phyloP scores from a whole-genome alignment of 2,329 filamentous ascomycete species.

The Colletotrichum siamense region DNA sequence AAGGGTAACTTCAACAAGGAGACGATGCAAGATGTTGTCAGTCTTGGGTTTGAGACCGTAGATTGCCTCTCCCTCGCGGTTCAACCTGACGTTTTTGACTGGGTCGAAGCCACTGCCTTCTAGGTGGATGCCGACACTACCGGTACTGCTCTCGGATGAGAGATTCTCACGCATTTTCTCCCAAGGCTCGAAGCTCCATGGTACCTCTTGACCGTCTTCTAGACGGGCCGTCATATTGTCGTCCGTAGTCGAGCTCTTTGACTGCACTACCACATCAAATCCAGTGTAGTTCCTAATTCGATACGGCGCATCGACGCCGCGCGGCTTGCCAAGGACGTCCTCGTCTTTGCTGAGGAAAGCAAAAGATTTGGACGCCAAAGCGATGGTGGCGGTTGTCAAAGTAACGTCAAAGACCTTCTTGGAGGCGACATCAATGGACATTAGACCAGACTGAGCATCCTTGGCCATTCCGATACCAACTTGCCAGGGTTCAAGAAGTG shows the following conservation, averaged over 20 bases:
- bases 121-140: constrained; percentile 80
- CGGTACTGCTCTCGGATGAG: constrained; percentile 80
- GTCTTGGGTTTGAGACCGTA: constrained; percentile 90
- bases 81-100: constrained; percentile 86
- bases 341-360: constrained; percentile 88
- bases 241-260: constrained; percentile 70
- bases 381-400: constrained; percentile 91
- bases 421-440: constrained; percentile 86
- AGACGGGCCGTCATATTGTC: constrained; percentile 78
- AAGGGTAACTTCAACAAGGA: constrained; percentile 89
- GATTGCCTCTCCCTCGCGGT: constrained; percentile 90
- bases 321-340: constrained; percentile 91
- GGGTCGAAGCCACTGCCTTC: constrained; percentile 95
- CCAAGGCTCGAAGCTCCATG: constrained; percentile 97
- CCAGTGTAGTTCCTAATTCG: constrained; percentile 95
- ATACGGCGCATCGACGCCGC: constrained; percentile 91
- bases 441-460: constrained; percentile 73
- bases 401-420: constrained; percentile 92
- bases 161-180: constrained; percentile 95
- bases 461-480: constrained; percentile 89
- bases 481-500: constrained; percentile 94
- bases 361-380: constrained; percentile 89
- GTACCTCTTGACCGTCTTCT: constrained; percentile 86
- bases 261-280: constrained; percentile 86
- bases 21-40: constrained; percentile 82